phyloP scores from a whole-genome alignment of 768 basidiomycete species.

The Lactifluus piperatus region DNA sequence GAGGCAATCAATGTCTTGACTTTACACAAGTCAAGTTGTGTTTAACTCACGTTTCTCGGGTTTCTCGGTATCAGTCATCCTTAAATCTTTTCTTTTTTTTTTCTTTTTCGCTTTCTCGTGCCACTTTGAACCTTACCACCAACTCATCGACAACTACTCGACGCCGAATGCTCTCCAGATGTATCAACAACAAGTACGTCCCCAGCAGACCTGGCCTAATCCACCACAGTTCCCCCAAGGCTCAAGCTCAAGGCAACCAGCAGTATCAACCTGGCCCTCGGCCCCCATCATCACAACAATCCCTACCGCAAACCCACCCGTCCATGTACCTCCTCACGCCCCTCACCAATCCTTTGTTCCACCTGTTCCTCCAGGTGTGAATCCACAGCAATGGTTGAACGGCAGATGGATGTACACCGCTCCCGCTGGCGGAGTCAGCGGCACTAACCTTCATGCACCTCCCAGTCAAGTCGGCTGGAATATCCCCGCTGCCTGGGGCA shows the following conservation, averaged over 20 bases:
- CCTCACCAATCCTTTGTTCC: conserved; percentile 11
- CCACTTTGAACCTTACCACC: no score
- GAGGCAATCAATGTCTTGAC: no score
- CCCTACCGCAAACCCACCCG: neutral
- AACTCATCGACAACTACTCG: no score
- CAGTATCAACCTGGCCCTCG: conserved; percentile 16
- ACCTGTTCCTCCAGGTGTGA: conserved; percentile 18
- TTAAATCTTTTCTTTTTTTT: no score
- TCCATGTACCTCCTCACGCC: neutral
- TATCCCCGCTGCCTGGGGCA: conserved; percentile 17
- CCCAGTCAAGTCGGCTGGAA: conserved; percentile 16
- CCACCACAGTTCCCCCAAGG: conserved; percentile 7
- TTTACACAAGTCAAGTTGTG: no score
- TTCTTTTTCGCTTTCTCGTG: no score
- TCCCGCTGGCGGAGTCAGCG: neutral
- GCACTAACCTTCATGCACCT: conserved; percentile 3
- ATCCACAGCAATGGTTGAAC: conserved; percentile 20
- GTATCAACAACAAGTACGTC: conserved; percentile 11
- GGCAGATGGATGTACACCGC: conserved; percentile 20
- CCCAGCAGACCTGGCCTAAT: conserved; percentile 13
- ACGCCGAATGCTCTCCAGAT: conserved; percentile 16
- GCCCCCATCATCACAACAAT: conserved; percentile 10
- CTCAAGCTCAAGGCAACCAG: neutral
- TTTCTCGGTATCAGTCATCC: no score
- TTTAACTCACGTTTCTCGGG: no score